Percentiles rank a stretch among this genome's conserved stretches.
phyloP scores from a whole-genome alignment of 2,329 filamentous ascomycete species.

The Colletotrichum sp. region DNA sequence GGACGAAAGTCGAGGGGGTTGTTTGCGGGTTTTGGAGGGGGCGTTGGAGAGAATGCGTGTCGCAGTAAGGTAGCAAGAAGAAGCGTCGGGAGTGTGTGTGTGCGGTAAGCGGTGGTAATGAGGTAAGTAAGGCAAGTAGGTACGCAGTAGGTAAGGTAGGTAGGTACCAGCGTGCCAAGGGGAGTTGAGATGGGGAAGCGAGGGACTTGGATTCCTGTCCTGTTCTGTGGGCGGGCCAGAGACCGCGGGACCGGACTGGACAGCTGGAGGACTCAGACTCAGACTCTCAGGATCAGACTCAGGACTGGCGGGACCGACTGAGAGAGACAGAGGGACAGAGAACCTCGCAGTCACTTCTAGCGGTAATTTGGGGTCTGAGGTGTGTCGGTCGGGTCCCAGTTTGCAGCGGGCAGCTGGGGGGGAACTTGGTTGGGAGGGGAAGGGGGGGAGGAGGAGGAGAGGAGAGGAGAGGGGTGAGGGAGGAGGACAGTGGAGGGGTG shows the following conservation, averaged over 20 bases:
- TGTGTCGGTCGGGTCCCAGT: not conserved
- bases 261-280: not conserved
- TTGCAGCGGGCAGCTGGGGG: not conserved
- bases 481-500: not conserved
- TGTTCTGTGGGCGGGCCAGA: not conserved
- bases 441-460: not conserved
- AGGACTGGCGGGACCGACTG: not conserved
- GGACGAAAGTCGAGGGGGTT: not conserved
- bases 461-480: not conserved
- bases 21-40: constrained; percentile 9
- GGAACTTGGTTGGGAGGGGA: not conserved
- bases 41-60: not conserved
- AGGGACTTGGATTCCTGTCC: not conserved
- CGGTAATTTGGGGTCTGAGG: not conserved
- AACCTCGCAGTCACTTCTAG: not conserved
- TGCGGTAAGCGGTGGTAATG: not conserved
- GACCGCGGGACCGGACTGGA: not conserved
- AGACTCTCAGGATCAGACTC: not conserved
- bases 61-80: not conserved
- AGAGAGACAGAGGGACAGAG: not conserved
- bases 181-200: constrained; percentile 19
- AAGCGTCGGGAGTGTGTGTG: not conserved
- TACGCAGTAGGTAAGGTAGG: not conserved
- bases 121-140: not conserved
- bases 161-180: not conserved